Base-by-base conservation (phyloP, 202 grass and related monocot genomes). In the Sporobolus alterniflorus region DNA sequence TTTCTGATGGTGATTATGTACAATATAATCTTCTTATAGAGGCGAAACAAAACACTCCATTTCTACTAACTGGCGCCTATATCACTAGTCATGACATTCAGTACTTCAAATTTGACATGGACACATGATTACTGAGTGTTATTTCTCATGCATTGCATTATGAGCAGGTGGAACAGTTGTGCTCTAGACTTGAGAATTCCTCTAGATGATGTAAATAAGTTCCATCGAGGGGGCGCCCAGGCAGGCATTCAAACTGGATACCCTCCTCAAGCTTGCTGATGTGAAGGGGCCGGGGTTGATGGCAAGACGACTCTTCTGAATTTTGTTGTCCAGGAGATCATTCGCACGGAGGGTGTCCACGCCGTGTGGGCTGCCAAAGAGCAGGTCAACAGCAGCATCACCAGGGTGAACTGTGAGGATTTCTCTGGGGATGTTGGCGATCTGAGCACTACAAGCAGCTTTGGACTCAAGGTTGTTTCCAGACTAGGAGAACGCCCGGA, bases 171-270 rank as follows among this genome's bases (percentile, higher is more conserved):
- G 84, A 82, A 79, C 62, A 79, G 46, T 57, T 57, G 54, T 57
- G n/a, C 22, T 57, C 21, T 26, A 57, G 54, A 57, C 54, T 57
- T 57, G 54, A 57, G 54, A 57, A 76, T 73, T 69, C 74, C 76
- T 85, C 59, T 84, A 63, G 67, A 78, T 40, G 54, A 80, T 69
- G 75, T 64, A 70, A 87, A 81, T 51, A 79, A 74, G 59, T 74
- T 74, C 21, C 16, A 29, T 30, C 64, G n/a, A n/a, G n/a, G n/a
- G n/a, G n/a, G 93, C 4, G 96, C 96, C n/a, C 90, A 93, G 64
- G 93, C 90, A 93, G 64, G 93, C 96, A 30, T 91, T 98, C 85
- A 98, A 98, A 50, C 93, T 98, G 9, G 96, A 98, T 74, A 98
- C 92, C 67, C 87, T 98, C 39, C 79, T 98, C 11, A 98, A 98